Evolutionary conservation across 106 monocot species (phyloP), one percentile per base, ranked within the genome.

Genomic region (Acorus gramineus): DNA sequence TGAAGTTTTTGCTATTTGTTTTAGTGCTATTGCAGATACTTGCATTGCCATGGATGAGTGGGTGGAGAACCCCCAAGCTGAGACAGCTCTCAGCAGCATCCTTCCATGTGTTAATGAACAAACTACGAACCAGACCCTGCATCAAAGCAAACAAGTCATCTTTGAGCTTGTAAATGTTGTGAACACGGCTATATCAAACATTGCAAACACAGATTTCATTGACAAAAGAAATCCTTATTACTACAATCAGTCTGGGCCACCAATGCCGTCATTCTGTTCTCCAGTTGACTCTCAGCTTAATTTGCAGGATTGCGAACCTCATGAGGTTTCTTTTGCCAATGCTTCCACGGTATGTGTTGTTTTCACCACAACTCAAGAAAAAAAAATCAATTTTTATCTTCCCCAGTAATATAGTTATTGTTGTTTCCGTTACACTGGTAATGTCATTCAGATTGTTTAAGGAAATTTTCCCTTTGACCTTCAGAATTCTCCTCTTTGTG

Each of bases 1-100:
- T 10, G 49, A 11, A 14, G 2, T 5, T 4, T 0, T 10, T 64
- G 51, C 12, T 56, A 4, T 55, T 54, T 53, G 7, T 45, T 11
- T 9, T 78, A 93, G 88, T 82, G 69, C 80, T 49, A 70, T 88
- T 14, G 77, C 59, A 56, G 92, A 93, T 78, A 83, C 85, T 14
- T 93, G 92, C 65, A 76, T 65, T 11, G 82, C 92, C 14, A 93
- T 93, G 92, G 76, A 78, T 46, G 77, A 93, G 65, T 93, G 92
- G 87, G 92, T 80, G 47, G 44, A 69, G 3, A 70, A 93, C 76
- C 92, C 92, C 57, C 76, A 80, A 45, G 88, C 92, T 47, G 88
- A 93, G 73, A 88, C 92, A 55, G 82, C 88, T 49, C 71, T 93
- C 4, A 88, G 85, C 47, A 81, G 77, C 68, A 80, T 93, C 42